Evolutionary conservation across 345 rosid species (phyloP), one percentile per base, ranked within the genome.

Genomic region (Eucalyptus regnans): DNA sequence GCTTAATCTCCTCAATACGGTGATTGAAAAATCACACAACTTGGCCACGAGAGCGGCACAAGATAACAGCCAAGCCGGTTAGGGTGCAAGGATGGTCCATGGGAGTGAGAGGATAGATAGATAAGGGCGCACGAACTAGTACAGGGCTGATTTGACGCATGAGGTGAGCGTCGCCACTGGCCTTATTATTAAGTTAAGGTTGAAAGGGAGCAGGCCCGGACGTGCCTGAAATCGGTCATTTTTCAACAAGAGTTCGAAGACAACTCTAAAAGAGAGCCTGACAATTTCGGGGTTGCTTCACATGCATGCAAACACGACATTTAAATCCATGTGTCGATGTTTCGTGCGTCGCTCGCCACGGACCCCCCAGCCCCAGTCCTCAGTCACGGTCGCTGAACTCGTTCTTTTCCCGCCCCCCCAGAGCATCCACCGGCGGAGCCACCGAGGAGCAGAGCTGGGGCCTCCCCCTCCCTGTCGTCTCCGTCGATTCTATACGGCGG

Each of bases 161-260:
- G n/a, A 33, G 37, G 79, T 37, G 50, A 50, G 58, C 48, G 86
- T 31, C 62, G 44, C 87, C 86, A 41, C 10, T 46, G 68, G 88
- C 52, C 48, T 50, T 12, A 88, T 87, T 60, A 50, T 90, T 91
- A 58, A 66, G 85, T 89, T 87, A 88, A 89, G 92, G 91, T 79
- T 31, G 50, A 86, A 50, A 86, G 41, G 88, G 31, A 22, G 84
- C 84, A 41, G 84, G 46, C 29, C 84, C 86, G 79, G 43, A 52
- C 64, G 29, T 50, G 37, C 60, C 79, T 31, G 37, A 86, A 20
- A 54, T 46, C 49, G 48, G 9, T 76, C 87, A 56, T 81, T 58
- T 88, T 90, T 88, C 89, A 88, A 31, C 44, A 87, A 76, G 48
- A 76, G 29, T 22, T 76, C 48, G 48, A 76, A 76, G 23, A 43